Conservation (phyloP, 805 yeast species). For the Wickerhamiella alocasiicola region DNA sequence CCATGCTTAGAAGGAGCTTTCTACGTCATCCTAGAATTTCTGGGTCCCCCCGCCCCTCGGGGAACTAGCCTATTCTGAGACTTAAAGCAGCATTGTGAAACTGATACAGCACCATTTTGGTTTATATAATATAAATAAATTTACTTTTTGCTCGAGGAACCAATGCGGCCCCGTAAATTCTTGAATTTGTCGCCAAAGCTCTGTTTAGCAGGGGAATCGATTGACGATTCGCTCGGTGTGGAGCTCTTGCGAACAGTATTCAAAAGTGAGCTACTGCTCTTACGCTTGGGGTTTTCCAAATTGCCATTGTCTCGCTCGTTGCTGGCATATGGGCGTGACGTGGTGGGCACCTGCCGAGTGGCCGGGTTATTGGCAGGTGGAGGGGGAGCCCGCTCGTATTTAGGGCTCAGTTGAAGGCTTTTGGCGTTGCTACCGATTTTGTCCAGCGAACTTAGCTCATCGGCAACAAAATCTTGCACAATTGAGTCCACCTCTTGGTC, state of each 20-base stretch:
- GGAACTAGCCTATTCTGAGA: no score
- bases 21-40: no score
- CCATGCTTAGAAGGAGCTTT: no score
- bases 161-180: constrained; percentile 5
- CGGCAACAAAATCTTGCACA: constrained; percentile 24
- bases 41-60: no score
- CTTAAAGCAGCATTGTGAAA: no score
- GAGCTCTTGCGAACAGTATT: constrained; percentile 3
- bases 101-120: no score
- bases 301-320: no score
- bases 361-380: neutral
- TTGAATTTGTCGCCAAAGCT: constrained; percentile 5
- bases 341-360: no score
- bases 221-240: constrained; percentile 3
- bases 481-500: constrained; percentile 23
- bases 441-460: constrained; percentile 26
- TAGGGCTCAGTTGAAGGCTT: constrained; percentile 18
- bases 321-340: no score
- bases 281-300: neutral
- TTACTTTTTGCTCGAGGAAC: constrained; percentile 8
- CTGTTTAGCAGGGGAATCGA: neutral
- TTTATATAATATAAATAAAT: no score
- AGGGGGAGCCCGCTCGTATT: constrained; percentile 5
- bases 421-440: constrained; percentile 21
- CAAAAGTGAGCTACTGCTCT: constrained; percentile 1